phyloP scores from a whole-genome alignment of 108 stramenopile genomes.

The Schizochytrium sp. region DNA sequence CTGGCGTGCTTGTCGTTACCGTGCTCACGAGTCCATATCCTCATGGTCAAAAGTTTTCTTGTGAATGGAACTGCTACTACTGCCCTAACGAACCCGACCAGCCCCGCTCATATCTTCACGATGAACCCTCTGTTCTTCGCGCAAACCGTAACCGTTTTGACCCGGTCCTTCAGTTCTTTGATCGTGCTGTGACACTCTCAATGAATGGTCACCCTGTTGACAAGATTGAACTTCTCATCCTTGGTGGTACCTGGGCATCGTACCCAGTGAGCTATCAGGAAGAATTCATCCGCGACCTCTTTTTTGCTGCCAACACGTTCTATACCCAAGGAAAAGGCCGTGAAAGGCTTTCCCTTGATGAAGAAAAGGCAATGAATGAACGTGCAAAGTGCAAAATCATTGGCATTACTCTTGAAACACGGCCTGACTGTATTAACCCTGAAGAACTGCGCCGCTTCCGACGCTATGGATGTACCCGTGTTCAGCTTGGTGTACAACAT shows the following conservation, averaged over 20 bases:
- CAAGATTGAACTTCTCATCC: constrained; percentile 95
- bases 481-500: constrained; percentile 97
- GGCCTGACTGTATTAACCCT: constrained; percentile 94
- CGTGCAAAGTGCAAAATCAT: constrained; percentile 74
- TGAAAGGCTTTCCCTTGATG: constrained; percentile 35
- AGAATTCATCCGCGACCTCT: constrained; percentile 70
- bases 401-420: constrained; percentile 95
- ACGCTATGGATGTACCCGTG: constrained; percentile 95
- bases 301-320: constrained; percentile 73
- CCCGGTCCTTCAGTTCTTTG: constrained; percentile 68
- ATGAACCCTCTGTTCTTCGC: constrained; percentile 71
- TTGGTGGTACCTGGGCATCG: constrained; percentile 90
- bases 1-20: constrained; percentile 69
- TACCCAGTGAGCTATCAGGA: constrained; percentile 70
- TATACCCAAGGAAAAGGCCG: constrained; percentile 59
- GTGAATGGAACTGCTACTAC: constrained; percentile 75
- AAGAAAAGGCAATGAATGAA: constrained; percentile 69
- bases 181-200: constrained; percentile 60
- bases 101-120: constrained; percentile 71
- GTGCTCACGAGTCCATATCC: constrained; percentile 70
- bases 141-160: constrained; percentile 70
- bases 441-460: constrained; percentile 82
- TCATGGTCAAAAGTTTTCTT: constrained; percentile 68
- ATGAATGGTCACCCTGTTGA: constrained; percentile 87
- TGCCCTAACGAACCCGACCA: constrained; percentile 73